These are phyloP conservation scores for Phytophthora fragariaefolia DNA, from an alignment of 352 stramenopile species.

Conservation along the genomic window DNA sequence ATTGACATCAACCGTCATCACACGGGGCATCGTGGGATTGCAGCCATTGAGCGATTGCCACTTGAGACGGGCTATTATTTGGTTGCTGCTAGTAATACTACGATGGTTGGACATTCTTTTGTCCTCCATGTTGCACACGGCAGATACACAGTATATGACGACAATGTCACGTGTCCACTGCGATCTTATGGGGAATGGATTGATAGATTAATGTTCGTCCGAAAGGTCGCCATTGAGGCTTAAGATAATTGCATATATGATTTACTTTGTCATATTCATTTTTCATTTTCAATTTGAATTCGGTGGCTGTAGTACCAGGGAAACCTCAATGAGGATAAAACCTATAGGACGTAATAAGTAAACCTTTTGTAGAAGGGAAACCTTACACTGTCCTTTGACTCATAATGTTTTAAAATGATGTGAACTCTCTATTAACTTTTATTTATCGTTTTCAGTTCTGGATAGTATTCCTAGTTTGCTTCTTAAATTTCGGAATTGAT, in stretches of 20 bases:
- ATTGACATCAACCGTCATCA: no score
- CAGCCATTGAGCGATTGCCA: no score
- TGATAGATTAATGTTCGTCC: no score
- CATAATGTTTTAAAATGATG: not conserved
- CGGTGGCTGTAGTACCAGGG: not conserved
- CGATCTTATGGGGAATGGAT: no score
- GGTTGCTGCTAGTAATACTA: no score
- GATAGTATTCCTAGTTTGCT: not conserved
- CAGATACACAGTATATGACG: no score
- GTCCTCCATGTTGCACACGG: no score
- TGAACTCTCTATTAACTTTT: not conserved
- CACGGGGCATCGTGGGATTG: no score
- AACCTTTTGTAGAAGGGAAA: not conserved
- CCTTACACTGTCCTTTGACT: not conserved
- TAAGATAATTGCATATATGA: not conserved
- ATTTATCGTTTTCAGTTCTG: not conserved
- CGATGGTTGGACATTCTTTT: no score
- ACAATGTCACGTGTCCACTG: no score
- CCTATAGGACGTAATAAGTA: not conserved
- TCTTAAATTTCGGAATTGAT: not conserved
- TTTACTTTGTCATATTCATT: not conserved
- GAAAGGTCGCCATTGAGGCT: slow-evolving; percentile 2
- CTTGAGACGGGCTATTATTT: no score
- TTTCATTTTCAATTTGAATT: not conserved
- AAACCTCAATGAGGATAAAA: not conserved